Base-by-base conservation (phyloP, 495 filamentous ascomycete species). In the Neurospora tetraspora region DNA sequence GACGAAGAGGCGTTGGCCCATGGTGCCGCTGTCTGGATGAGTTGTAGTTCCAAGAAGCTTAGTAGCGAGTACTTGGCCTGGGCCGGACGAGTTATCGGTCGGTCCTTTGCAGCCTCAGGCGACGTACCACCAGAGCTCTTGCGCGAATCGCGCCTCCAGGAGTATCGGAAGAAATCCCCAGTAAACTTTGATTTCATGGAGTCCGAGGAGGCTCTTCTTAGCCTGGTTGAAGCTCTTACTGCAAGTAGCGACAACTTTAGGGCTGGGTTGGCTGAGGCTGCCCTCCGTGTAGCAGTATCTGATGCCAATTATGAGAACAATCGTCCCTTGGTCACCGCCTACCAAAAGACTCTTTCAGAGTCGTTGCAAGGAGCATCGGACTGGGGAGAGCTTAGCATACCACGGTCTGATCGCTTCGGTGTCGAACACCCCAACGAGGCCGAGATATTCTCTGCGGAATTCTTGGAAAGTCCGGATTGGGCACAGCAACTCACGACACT, bases 31-130 rank as follows among this genome's bases (percentile, higher is more conserved):
- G 83, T 97, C 3, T 94, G 91, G 88, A 88, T 91, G 75, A 93
- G 89, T 31, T 91, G 93, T 75, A 86, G 89, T 72, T 83, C 85
- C 34, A 82, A 85, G 45, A 81, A 84, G 11, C 85, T 90, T 39
- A 91, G 90, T 59, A 82, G 85, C 37, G 86, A 89, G 27, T 98
- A 96, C 78, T 81, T 92, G 14, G 81, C 92, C 5, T 99, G 96
- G 96, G 92, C 91, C 45, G 94, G 91, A 8, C 87, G 89, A 70
- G 91, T 94, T 18, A 84, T 99, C 31, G 96, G 96, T 23, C 88
- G 93, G 75, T 90, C 93, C 1, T 98, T 94, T 81, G 90, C 91
- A 61, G 86, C 91, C 5, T 92, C 89, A 69, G 93, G 93, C 20
- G 82, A 88, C 72, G 86, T 92, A 27, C 86, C 87, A 39, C 78